Percentiles rank a stretch among this genome's conserved stretches.
These are phyloP conservation scores for Zelopaecilomyces penicillatus DNA, from an alignment of 2,329 filamentous ascomycete species.

Conservation along the genomic window DNA sequence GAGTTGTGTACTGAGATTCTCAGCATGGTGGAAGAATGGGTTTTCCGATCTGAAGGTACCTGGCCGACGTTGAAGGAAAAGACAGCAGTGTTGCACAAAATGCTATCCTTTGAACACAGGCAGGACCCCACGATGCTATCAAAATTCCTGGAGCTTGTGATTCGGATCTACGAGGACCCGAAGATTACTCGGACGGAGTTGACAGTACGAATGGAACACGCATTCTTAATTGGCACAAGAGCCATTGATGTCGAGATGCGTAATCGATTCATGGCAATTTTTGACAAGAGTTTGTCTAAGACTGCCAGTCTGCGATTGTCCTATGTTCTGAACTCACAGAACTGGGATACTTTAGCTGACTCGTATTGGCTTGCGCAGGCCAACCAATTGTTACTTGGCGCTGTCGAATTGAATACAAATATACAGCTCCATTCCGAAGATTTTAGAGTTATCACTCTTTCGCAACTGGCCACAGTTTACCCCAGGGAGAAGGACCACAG, in stretches of 20 bases:
- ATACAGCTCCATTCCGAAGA: conserved; percentile 77
- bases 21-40: conserved; percentile 89
- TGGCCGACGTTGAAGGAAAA: conserved; percentile 98
- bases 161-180: conserved; percentile 95
- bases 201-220: conserved; percentile 94
- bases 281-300: conserved; percentile 89
- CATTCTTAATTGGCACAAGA: conserved; percentile 90
- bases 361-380: conserved; percentile 97
- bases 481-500: conserved; percentile 65
- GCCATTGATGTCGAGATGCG: conserved; percentile 95
- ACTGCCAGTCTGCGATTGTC: conserved; percentile 80
- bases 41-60: conserved; percentile 89
- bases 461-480: conserved; percentile 65
- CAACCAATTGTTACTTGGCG: conserved; percentile 84
- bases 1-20: conserved; percentile 86
- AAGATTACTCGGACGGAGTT: conserved; percentile 93
- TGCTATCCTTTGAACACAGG: conserved; percentile 89
- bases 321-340: conserved; percentile 85
- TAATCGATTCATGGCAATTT: conserved; percentile 92
- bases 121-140: conserved; percentile 76
- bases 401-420: conserved; percentile 73
- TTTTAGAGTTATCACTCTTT: conserved; percentile 68
- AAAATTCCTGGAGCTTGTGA: conserved; percentile 91
- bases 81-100: conserved; percentile 97
- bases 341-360: conserved; percentile 92